Conservation (phyloP, 768 basidiomycete species). For the Tubosaeta sp. region DNA sequence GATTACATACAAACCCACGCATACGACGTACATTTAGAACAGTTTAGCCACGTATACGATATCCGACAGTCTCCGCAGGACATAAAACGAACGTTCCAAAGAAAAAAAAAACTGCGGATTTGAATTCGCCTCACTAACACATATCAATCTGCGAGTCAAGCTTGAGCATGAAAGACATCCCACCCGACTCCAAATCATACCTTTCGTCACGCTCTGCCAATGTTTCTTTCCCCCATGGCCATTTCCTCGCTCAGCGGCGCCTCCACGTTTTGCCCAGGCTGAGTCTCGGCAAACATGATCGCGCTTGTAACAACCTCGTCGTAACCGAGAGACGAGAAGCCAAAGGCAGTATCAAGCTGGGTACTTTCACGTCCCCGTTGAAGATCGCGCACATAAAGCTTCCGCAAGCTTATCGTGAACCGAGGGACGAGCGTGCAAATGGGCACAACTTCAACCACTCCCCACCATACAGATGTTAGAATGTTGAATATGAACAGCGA, state of each 20-base stretch:
- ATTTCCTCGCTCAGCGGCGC: background rate
- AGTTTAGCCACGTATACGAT: too few species aligned
- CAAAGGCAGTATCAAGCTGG: background rate
- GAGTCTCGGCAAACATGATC: background rate
- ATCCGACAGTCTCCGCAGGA: too few species aligned
- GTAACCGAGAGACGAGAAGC: background rate
- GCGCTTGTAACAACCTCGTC: background rate
- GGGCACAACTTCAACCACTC: background rate
- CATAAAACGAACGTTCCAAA: too few species aligned
- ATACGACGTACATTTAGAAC: too few species aligned
- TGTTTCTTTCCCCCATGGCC: background rate
- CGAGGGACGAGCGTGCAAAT: background rate
- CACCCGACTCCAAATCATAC: too few species aligned
- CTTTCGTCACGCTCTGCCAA: background rate
- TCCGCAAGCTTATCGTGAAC: background rate
- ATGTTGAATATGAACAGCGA: background rate
- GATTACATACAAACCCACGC: too few species aligned
- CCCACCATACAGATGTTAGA: background rate
- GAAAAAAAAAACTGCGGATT: too few species aligned
- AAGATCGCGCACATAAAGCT: background rate
- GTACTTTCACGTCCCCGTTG: background rate
- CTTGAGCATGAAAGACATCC: too few species aligned
- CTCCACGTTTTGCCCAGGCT: background rate
- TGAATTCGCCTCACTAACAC: too few species aligned
- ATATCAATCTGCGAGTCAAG: too few species aligned